These are phyloP conservation scores for Allomyces macrogynus DNA, from an alignment of 192 early-diverging fungal genomes.

Conservation along the genomic window DNA sequence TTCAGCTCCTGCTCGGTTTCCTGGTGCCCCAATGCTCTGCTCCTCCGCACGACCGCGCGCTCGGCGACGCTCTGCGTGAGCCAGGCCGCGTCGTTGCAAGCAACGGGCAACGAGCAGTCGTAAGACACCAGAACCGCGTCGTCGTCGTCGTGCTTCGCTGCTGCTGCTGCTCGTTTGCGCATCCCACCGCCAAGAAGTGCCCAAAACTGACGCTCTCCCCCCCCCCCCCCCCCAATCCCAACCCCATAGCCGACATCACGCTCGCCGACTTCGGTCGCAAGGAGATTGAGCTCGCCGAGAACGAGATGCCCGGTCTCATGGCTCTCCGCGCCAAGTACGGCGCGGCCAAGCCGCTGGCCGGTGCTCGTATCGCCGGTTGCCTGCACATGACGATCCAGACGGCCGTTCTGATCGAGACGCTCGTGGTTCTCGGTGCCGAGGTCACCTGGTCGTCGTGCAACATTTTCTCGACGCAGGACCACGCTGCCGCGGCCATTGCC, in stretches of 20 bases:
- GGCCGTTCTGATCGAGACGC: constrained; percentile 93
- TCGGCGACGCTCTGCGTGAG: too few relatives aligned
- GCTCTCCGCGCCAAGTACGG: constrained; percentile 82
- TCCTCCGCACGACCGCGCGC: too few relatives aligned
- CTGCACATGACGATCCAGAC: constrained; percentile 99
- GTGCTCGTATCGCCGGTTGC: constrained; percentile 91
- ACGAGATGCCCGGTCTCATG: constrained; percentile 99
- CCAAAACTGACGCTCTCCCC: too few relatives aligned
- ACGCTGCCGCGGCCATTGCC: constrained; percentile 95
- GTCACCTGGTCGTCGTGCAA: constrained; percentile 74
- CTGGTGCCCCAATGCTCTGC: too few relatives aligned
- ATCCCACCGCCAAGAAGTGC: too few relatives aligned
- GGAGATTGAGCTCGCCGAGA: constrained; percentile 48
- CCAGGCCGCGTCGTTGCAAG: too few relatives aligned
- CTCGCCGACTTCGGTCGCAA: constrained; percentile 94
- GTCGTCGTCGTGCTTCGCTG: too few relatives aligned
- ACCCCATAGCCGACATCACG: constrained; percentile 66
- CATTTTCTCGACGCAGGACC: constrained; percentile 98
- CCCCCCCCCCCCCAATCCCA: too few relatives aligned
- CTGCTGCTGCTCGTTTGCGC: too few relatives aligned
- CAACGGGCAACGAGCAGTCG: too few relatives aligned
- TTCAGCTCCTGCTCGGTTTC: too few relatives aligned
- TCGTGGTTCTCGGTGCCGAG: constrained; percentile 85
- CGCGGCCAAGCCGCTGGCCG: constrained; percentile 65
- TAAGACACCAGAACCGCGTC: too few relatives aligned